Percentiles rank a stretch among this genome's conserved stretches.
These are phyloP conservation scores for Echinochloa phyllopogon DNA, from an alignment of 176 grass and related monocot genomes.

Conservation along the genomic window DNA sequence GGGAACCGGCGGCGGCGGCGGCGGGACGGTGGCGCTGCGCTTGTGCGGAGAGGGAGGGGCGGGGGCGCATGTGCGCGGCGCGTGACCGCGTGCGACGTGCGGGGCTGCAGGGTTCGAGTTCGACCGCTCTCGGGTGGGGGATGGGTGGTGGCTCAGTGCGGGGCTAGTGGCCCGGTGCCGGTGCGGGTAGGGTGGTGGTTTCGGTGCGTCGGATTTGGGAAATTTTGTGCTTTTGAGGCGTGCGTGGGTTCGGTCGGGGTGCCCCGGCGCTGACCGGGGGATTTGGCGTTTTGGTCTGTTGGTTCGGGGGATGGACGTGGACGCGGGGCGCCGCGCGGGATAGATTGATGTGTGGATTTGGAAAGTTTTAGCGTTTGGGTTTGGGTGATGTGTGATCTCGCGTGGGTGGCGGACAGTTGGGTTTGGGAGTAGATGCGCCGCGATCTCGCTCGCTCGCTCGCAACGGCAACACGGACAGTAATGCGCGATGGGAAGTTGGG, in stretches of 20 bases:
- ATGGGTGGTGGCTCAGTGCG: not conserved
- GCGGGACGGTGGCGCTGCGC: slow-evolving; percentile 19
- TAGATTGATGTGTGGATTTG: slow-evolving; percentile 36
- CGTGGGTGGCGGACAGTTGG: slow-evolving; percentile 35
- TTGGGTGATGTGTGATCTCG: not conserved
- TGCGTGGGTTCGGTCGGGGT: slow-evolving; percentile 30
- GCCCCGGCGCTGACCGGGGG: slow-evolving; percentile 32
- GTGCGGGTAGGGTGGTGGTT: slow-evolving; percentile 5
- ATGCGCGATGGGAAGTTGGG: not conserved
- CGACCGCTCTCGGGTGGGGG: not conserved
- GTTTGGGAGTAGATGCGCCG: slow-evolving; percentile 16
- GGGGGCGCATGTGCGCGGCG: slow-evolving; percentile 29
- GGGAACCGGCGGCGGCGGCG: not conserved
- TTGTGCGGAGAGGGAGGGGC: not conserved
- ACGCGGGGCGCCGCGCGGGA: not conserved
- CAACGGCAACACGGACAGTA: not conserved
- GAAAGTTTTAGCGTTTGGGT: slow-evolving; percentile 17
- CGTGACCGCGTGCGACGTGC: slow-evolving; percentile 43
- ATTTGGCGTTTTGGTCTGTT: slow-evolving; percentile 6
- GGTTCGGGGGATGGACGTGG: slow-evolving; percentile 18
- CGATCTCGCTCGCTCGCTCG: not conserved
- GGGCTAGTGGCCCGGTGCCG: slow-evolving; percentile 21
- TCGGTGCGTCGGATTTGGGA: slow-evolving; percentile 35
- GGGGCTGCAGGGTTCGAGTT: not conserved
- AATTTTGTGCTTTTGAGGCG: slow-evolving; percentile 36